Conservation (phyloP, 2,329 filamentous ascomycete genomes). For the Aspergillus latus region DNA sequence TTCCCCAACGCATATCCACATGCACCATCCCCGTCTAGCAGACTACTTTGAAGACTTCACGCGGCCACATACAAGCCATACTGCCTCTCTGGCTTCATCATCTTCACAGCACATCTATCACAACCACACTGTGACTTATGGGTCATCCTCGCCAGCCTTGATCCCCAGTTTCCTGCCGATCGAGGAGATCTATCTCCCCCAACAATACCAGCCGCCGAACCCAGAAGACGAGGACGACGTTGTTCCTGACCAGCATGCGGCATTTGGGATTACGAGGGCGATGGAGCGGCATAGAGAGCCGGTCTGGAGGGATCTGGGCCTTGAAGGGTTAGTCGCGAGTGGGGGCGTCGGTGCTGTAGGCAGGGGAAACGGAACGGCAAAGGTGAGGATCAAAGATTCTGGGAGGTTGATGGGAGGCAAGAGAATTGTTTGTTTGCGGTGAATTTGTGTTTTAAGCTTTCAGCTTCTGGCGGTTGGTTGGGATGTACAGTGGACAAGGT, state of each 20-base stretch:
- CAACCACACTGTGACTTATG: constrained; percentile 28
- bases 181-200: constrained; percentile 62
- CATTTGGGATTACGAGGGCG: constrained; percentile 64
- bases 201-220: constrained; percentile 62
- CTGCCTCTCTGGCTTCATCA: constrained; percentile 14
- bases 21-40: constrained; percentile 49
- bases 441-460: constrained; percentile 5
- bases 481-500: not conserved
- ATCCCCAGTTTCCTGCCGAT: constrained; percentile 49
- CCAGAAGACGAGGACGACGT: constrained; percentile 68
- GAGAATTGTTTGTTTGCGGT: constrained; percentile 40
- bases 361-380: constrained; percentile 17
- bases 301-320: constrained; percentile 57
- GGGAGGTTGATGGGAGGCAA: constrained; percentile 41
- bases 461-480: not conserved
- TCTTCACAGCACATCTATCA: constrained; percentile 15
- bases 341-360: constrained; percentile 19
- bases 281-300: constrained; percentile 56
- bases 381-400: constrained; percentile 28
- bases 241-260: constrained; percentile 66
- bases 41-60: constrained; percentile 54
- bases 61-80: constrained; percentile 41
- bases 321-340: constrained; percentile 25
- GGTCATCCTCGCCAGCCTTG: constrained; percentile 32
- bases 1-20: constrained; percentile 50